Conservation (phyloP, 345 rosid species). For the Hibiscus syriacus region DNA sequence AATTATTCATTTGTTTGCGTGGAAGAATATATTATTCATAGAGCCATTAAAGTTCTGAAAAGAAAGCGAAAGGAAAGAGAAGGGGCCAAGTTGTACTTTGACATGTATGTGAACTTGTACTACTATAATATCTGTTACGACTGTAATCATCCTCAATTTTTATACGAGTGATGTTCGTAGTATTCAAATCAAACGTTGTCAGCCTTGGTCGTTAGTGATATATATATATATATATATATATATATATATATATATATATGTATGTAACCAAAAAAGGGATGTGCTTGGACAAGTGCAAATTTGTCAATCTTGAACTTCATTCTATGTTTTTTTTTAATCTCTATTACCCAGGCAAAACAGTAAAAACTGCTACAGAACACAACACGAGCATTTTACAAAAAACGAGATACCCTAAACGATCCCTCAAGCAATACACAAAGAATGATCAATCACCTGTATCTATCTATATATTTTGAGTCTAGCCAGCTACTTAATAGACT, state of each 20-base stretch:
- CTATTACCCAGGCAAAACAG: too few species aligned
- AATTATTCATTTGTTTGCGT: too few species aligned
- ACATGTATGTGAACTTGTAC: conserved; percentile 12
- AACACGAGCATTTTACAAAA: too few species aligned
- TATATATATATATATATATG: too few species aligned
- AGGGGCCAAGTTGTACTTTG: neutral
- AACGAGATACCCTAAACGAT: too few species aligned
- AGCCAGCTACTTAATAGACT: too few species aligned
- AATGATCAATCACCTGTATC: too few species aligned
- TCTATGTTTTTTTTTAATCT: neutral
- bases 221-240: too few species aligned
- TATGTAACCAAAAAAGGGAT: neutral
- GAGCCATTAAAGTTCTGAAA: neutral
- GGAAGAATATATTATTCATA: conserved; percentile 5
- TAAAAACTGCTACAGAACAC: too few species aligned
- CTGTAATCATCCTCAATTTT: conserved; percentile 45
- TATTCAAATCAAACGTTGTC: conserved; percentile 13
- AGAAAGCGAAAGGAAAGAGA: neutral
- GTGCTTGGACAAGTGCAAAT: neutral
- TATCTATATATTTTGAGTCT: too few species aligned
- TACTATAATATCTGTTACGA: conserved; percentile 20
- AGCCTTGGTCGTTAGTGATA: neutral
- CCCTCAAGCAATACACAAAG: too few species aligned
- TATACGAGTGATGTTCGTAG: conserved; percentile 37
- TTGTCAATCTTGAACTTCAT: too few species aligned